phyloP scores from a whole-genome alignment of 192 early-diverging fungal genomes.

The Coemansia furcata region DNA sequence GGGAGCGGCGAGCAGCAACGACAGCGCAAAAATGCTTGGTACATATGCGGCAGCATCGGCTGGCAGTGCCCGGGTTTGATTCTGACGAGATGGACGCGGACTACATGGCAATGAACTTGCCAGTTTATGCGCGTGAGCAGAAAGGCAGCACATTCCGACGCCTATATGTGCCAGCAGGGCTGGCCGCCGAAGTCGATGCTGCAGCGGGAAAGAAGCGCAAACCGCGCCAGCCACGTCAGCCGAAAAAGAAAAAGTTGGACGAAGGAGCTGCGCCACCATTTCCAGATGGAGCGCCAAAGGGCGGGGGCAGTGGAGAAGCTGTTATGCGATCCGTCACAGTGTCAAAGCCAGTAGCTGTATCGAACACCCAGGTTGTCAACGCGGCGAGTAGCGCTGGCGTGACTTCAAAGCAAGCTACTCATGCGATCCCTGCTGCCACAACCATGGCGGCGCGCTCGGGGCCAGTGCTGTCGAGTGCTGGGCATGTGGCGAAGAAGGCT shows the following conservation, averaged over 20 bases:
- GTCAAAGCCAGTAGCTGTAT: constrained; percentile 1
- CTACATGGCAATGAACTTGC: constrained; percentile 41
- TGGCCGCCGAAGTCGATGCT: constrained; percentile 11
- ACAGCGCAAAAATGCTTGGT: constrained; percentile 40
- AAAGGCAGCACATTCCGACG: constrained; percentile 18
- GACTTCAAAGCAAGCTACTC: background rate
- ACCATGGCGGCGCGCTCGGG: background rate
- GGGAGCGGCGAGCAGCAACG: constrained; percentile 24
- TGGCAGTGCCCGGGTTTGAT: constrained; percentile 35
- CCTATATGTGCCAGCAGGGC: constrained; percentile 33
- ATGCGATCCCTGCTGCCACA: background rate
- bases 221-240: constrained; percentile 40
- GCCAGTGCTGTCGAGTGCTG: background rate
- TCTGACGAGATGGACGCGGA: constrained; percentile 47
- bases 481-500: background rate
- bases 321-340: background rate
- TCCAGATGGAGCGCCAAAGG: constrained; percentile 1
- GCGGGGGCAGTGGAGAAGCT: background rate
- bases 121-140: constrained; percentile 37
- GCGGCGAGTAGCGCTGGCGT: background rate
- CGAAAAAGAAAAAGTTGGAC: constrained; percentile 24
- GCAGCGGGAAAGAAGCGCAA: constrained; percentile 38
- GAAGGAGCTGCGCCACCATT: background rate
- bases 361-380: background rate
- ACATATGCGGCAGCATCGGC: constrained; percentile 31